Conservation (phyloP, 257 asterid genomes). For the Solanum ossicruentum region DNA sequence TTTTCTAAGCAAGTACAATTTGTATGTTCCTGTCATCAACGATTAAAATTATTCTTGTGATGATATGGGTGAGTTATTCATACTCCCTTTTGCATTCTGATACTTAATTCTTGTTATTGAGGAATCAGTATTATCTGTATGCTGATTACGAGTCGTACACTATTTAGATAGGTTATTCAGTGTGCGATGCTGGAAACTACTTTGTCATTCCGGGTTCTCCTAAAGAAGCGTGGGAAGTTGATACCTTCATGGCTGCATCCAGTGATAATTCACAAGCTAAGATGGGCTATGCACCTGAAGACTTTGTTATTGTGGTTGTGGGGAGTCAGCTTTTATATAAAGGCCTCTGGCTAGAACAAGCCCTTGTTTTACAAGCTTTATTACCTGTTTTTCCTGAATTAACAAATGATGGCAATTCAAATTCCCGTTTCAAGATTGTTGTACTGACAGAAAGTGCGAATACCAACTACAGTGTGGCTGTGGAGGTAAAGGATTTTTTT, state of each 20-base stretch:
- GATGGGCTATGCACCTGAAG: slow-evolving; percentile 26
- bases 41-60: neutral
- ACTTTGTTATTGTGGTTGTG: slow-evolving; percentile 54
- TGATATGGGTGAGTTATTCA: neutral
- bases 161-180: slow-evolving; percentile 67
- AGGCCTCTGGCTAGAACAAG: slow-evolving; percentile 89
- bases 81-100: neutral
- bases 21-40: neutral
- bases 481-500: slow-evolving; percentile 46
- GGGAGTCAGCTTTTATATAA: slow-evolving; percentile 63
- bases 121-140: neutral
- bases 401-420: slow-evolving; percentile 15
- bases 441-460: slow-evolving; percentile 44
- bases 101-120: neutral
- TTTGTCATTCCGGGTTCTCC: slow-evolving; percentile 86
- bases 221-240: slow-evolving; percentile 52
- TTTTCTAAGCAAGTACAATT: neutral
- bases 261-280: slow-evolving; percentile 15
- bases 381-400: slow-evolving; percentile 42
- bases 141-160: neutral
- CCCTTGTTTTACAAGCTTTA: slow-evolving; percentile 68
- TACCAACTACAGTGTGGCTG: slow-evolving; percentile 50
- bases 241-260: slow-evolving; percentile 14
- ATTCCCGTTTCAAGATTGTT: slow-evolving; percentile 52
- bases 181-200: slow-evolving; percentile 81